Base-by-base conservation (phyloP, 805 yeast species). In the Isabelozyma rhagii region DNA sequence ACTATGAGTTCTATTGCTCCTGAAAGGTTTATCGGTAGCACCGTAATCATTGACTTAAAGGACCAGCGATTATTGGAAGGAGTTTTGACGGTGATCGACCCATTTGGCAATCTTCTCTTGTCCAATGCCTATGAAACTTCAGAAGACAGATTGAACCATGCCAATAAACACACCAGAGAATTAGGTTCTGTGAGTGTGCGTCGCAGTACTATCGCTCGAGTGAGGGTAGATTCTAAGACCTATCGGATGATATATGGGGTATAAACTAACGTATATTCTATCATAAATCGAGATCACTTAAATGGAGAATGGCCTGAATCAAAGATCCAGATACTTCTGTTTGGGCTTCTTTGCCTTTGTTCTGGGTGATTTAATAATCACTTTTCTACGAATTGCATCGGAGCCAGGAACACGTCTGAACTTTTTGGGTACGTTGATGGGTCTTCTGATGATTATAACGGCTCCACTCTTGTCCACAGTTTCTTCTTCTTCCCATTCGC, bases 151-250 rank as follows among this genome's bases (percentile, higher is more conserved):
- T 46, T 71, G 15, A 53, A 63, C 43, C 46, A 54, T 2, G 44
- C 52, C 4, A 53, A 48, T 11, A n/a, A 45, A 13, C 72, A 67
- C 48, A 46, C 51, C 27, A 66, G 85, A 53, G 71, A 71, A 43
- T 56, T 80, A 40, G 85, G 85, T 0, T 59, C 81, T 8, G 82
- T 81, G n/a, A 79, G 84, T 54, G 72, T 81, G 3, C 84, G 83
- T 0, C 64, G 68, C 46, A 53, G 55, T 1, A 65, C 80, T 4
- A 73, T 80, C 2, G 45, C 50, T 2, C 59, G 61, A 17, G 59
- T 69, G 1, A 60, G 44, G 40, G 56, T 71, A 39, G 66, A 61
- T 40, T 55, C 55, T 18, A 54, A 51, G 41, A 51, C 60, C 2
- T 51, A 60, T 43, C 43, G 47, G 15, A 39, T 42, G 36, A 51